Percentiles rank a stretch among this genome's conserved stretches.
Conservation (phyloP, 176 grass and related monocot genomes). For the Phragmites australis region DNA sequence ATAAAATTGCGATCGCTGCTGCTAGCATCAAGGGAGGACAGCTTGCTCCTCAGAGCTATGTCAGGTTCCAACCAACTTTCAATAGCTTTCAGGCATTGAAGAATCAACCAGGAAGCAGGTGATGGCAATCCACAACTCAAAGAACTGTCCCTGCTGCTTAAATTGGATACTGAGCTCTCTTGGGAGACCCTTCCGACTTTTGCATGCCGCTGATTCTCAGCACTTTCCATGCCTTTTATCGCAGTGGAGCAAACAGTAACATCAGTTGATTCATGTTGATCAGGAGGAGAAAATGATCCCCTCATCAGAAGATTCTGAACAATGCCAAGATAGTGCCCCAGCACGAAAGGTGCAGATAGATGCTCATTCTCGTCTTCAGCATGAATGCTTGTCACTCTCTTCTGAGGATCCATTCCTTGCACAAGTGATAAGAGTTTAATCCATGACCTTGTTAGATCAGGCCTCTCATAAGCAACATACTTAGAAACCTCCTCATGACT, state of each 20-base stretch:
- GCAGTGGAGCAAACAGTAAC: constrained; percentile 62
- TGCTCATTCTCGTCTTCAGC: constrained; percentile 94
- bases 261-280: constrained; percentile 68
- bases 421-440: constrained; percentile 77
- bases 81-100: constrained; percentile 83
- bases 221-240: constrained; percentile 54
- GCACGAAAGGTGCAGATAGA: constrained; percentile 65
- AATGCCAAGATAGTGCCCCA: constrained; percentile 73
- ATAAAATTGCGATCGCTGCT: constrained; percentile 40
- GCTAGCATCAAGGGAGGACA: constrained; percentile 49
- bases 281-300: constrained; percentile 69
- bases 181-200: constrained; percentile 89
- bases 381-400: constrained; percentile 73
- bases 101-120: constrained; percentile 65
- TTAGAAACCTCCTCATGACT: constrained; percentile 77
- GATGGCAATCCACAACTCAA: constrained; percentile 36
- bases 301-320: constrained; percentile 77
- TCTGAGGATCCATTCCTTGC: constrained; percentile 94
- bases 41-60: constrained; percentile 43
- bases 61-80: constrained; percentile 76
- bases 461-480: constrained; percentile 75
- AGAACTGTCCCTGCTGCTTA: constrained; percentile 38
- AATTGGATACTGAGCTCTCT: constrained; percentile 45
- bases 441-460: constrained; percentile 86
- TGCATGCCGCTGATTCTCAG: constrained; percentile 71